A percentile compares a stretch with the other conserved stretches of the same genome.
phyloP scores from a whole-genome alignment of 306 rosid species.

The Datisca glomerata region DNA sequence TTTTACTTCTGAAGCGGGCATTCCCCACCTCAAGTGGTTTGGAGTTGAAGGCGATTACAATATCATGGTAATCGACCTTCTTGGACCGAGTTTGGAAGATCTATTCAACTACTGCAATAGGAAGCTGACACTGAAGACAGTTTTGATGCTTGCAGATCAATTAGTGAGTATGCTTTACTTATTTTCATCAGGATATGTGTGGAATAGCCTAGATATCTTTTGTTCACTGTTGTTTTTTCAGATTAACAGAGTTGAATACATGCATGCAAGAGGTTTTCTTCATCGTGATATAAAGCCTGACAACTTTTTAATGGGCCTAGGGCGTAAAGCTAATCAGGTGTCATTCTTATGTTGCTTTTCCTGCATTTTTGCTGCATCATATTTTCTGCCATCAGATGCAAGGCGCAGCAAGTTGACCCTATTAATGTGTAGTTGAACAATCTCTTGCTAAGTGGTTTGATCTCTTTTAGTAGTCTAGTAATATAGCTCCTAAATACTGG shows the following conservation, averaged over 20 bases:
- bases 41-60: constrained; percentile 96
- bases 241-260: constrained; percentile 98
- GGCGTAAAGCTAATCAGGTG: constrained; percentile 98
- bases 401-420: no score
- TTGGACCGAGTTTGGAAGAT: constrained; percentile 99
- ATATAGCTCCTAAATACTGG: no score
- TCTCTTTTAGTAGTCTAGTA: no score
- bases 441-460: no score
- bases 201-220: constrained; percentile 8
- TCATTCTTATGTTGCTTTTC: constrained; percentile 5
- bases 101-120: constrained; percentile 93
- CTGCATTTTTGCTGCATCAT: constrained; percentile 1
- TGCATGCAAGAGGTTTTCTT: constrained; percentile 99
- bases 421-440: no score
- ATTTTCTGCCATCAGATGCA: not conserved
- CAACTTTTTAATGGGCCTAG: constrained; percentile 96
- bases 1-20: constrained; percentile 60
- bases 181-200: constrained; percentile 10
- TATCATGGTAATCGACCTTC: constrained; percentile 96
- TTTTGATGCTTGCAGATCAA: constrained; percentile 98
- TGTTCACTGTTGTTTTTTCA: constrained; percentile 26
- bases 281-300: constrained; percentile 99
- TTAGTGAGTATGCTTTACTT: constrained; percentile 40
- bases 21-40: constrained; percentile 99
- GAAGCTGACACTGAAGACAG: constrained; percentile 79